Evolutionary conservation across 2,329 filamentous ascomycete species (phyloP).

Genomic region (Mycogone perniciosa): DNA sequence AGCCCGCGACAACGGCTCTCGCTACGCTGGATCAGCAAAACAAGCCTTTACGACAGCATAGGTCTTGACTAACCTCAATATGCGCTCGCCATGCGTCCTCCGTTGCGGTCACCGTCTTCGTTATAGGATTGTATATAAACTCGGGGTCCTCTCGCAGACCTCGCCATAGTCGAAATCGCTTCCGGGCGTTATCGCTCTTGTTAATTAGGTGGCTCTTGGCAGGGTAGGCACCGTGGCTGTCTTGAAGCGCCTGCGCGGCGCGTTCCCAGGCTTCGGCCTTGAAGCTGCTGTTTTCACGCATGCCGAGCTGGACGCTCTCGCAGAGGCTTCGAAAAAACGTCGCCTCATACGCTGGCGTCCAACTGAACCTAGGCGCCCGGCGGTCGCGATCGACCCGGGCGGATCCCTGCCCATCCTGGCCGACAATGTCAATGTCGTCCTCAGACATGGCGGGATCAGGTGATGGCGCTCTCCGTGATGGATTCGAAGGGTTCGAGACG

Average conservation of each 20-base stretch:
- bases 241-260: constrained; percentile 47
- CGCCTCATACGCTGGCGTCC: constrained; percentile 52
- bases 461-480: background rate
- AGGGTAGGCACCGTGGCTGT: constrained; percentile 50
- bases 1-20: constrained; percentile 52
- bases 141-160: constrained; percentile 52
- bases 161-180: constrained; percentile 56
- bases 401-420: constrained; percentile 28
- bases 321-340: constrained; percentile 57
- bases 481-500: background rate
- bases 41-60: background rate
- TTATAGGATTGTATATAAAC: constrained; percentile 47
- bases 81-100: constrained; percentile 53
- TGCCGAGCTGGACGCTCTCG: constrained; percentile 51
- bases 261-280: constrained; percentile 57
- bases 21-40: constrained; percentile 31
- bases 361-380: constrained; percentile 50
- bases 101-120: constrained; percentile 46
- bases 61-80: constrained; percentile 42
- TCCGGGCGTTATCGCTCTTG: constrained; percentile 57
- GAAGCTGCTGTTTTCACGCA: constrained; percentile 54
- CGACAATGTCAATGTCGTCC: constrained; percentile 32
- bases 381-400: constrained; percentile 33
- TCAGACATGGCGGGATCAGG: constrained; percentile 28
- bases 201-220: constrained; percentile 57